Evolutionary conservation across 768 basidiomycete genomes (phyloP).

Genomic region (Trametes gibbosa): DNA sequence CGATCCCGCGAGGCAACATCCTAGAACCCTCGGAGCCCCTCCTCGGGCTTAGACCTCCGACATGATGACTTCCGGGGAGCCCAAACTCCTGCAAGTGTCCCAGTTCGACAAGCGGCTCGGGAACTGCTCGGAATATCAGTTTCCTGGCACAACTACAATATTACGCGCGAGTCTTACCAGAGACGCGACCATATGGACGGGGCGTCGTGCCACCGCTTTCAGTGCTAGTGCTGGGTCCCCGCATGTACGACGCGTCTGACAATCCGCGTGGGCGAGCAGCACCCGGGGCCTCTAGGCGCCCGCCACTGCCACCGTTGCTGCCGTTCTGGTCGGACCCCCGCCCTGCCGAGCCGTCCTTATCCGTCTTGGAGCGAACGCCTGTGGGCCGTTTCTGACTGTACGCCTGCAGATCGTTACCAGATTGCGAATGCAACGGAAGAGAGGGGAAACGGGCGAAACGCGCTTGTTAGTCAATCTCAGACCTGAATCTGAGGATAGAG

Average conservation of each 20-base stretch:
- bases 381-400: constrained; percentile 78
- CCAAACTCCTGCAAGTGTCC: constrained; percentile 14
- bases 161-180: not conserved
- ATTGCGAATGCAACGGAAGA: not conserved
- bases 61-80: not conserved
- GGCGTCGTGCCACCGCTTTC: constrained; percentile 23
- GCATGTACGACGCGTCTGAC: constrained; percentile 55
- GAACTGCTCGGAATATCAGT: not conserved
- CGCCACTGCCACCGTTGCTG: constrained; percentile 38
- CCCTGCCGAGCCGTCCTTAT: constrained; percentile 37
- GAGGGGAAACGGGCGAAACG: not conserved
- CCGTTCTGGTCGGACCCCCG: constrained; percentile 16
- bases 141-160: not conserved
- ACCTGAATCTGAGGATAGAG: not conserved
- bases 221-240: constrained; percentile 17
- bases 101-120: constrained; percentile 1
- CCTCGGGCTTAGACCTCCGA: not conserved
- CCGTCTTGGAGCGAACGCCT: constrained; percentile 44
- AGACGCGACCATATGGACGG: constrained; percentile 1
- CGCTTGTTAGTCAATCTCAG: not conserved
- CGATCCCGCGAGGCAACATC: constrained; percentile 5
- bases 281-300: constrained; percentile 33
- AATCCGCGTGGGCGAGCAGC: constrained; percentile 64
- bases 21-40: constrained; percentile 4
- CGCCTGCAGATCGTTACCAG: constrained; percentile 43